Evolutionary conservation across 2,329 filamentous ascomycete genomes (phyloP).

Genomic region (Aspergillus neoniger): DNA sequence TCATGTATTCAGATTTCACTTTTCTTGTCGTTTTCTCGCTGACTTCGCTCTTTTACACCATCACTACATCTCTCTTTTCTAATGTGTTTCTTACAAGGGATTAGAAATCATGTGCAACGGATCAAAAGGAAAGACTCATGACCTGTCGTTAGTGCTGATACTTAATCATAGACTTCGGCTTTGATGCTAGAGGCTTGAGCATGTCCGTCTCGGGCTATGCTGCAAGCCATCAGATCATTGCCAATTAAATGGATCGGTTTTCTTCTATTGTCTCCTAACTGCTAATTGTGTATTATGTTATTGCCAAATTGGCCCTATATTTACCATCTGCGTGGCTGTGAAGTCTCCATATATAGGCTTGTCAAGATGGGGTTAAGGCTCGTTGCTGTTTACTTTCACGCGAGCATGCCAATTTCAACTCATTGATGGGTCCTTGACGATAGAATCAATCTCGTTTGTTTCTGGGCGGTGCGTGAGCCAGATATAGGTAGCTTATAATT

Average conservation of each 20-base stretch:
- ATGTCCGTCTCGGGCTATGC: background rate
- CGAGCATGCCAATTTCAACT: background rate
- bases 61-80: conserved; percentile 11
- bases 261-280: background rate
- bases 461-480: background rate
- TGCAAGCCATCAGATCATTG: background rate
- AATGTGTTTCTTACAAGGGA: conserved; percentile 16
- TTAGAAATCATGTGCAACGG: conserved; percentile 32
- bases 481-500: background rate
- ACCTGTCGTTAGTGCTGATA: conserved; percentile 33
- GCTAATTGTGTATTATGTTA: background rate
- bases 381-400: background rate
- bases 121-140: conserved; percentile 27
- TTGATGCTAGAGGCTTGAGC: conserved; percentile 23
- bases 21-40: background rate
- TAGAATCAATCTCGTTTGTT: background rate
- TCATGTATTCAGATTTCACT: conserved; percentile 16
- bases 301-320: background rate
- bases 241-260: background rate
- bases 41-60: conserved; percentile 4
- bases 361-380: background rate
- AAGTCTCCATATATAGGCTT: background rate
- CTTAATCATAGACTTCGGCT: conserved; percentile 32
- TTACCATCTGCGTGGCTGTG: background rate
- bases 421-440: background rate